Base-by-base conservation (phyloP, 2,329 filamentous ascomycete genomes). In the Massarina eburnea region DNA sequence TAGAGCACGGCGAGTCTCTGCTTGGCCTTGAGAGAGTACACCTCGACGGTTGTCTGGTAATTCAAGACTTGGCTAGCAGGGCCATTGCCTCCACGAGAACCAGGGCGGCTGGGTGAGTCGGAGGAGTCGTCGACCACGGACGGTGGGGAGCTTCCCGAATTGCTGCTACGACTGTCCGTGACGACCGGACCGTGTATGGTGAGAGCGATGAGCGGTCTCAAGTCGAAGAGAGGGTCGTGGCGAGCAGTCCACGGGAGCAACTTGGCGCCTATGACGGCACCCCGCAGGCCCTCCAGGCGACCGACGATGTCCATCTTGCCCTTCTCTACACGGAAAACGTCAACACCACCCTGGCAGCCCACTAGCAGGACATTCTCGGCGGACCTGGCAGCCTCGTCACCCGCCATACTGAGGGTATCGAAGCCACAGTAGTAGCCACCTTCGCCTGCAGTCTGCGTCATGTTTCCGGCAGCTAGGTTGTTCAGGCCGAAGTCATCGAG, bases 11-110 rank as follows among this genome's bases (percentile, higher is more conserved):
- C 81, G 43, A 96, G 72, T 44, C 82, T 81, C 50, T 81, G 79
- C 58, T 84, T 85, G n/a, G 85, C 88, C 57, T 81, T 83, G 48
- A 97, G 74, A 1, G 91, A 96, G 69, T 92, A 95, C 0, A 97
- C 76, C 57, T 96, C 90, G 5, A 96, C 89, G 0, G 86, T 86
- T 0, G 91, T 96, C 69, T 95, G 91, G 61, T 92, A 95, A 37
- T 79, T 78, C 39, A 82, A 80, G 47, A 84, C 75, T 34, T 61
- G 60, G 15, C 53, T 52, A 15, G 58, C 49, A 3, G 56, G 39
- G 12, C 56, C 51, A n/a, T 64, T 55, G 15, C 59, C 67, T 21
- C 54, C 54, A 18, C 49, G 54, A 14, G 67, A 68, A 14, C 59
- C 48, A 19, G 68, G 67, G n/a, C 68, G 58, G 45, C 62, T 70